A percentile compares a stretch with the other conserved stretches of the same genome.
phyloP scores from a whole-genome alignment of 306 rosid species.

The Quercus rubra region DNA sequence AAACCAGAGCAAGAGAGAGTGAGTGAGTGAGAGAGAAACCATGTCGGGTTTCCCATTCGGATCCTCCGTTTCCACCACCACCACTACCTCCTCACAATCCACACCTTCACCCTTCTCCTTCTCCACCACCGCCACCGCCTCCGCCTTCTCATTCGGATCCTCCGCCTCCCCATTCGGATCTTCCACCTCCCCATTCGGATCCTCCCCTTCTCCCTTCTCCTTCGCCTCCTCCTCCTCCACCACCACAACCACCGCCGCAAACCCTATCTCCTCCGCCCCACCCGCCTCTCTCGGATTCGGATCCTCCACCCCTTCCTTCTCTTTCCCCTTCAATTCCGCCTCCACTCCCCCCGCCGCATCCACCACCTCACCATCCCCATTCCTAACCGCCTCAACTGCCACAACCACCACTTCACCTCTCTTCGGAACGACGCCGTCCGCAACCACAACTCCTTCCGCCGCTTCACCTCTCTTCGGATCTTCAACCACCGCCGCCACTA shows the following conservation, averaged over 20 bases:
- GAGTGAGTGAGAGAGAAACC: slow-evolving; percentile 6
- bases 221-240: too few relatives aligned
- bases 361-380: background rate
- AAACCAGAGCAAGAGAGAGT: background rate
- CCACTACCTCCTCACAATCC: slow-evolving; percentile 16
- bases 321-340: slow-evolving; percentile 6
- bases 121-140: background rate
- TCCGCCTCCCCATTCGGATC: slow-evolving; percentile 20
- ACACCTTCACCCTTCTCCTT: slow-evolving; percentile 16
- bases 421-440: slow-evolving; percentile 23
- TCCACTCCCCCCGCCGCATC: slow-evolving; percentile 1
- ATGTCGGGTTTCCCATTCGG: slow-evolving; percentile 62
- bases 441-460: background rate
- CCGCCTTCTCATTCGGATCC: slow-evolving; percentile 26
- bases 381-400: too few relatives aligned
- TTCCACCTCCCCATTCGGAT: background rate
- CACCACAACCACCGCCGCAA: background rate
- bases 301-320: slow-evolving; percentile 10
- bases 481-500: background rate
- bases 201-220: background rate
- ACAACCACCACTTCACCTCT: slow-evolving; percentile 5
- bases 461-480: background rate
- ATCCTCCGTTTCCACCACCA: slow-evolving; percentile 22
- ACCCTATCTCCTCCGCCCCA: too few relatives aligned
- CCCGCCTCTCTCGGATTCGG: background rate